Conservation (phyloP, 2,329 filamentous ascomycete species). For the Triangularia verruculosa region DNA sequence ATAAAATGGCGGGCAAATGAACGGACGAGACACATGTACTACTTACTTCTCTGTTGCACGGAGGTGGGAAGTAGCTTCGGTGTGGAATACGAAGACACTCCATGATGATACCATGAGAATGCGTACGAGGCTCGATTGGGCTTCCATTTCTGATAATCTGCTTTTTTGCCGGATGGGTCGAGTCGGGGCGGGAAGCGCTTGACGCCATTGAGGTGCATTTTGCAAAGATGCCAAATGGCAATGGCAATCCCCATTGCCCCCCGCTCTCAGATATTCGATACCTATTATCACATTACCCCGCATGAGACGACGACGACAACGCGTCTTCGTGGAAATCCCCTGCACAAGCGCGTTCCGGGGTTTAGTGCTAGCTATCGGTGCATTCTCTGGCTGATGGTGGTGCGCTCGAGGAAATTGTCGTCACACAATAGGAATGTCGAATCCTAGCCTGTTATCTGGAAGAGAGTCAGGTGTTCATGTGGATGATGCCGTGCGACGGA, state of each 20-base stretch:
- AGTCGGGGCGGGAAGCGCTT: neutral
- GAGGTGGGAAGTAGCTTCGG: neutral
- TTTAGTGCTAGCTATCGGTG: neutral
- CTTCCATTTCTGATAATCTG: no score
- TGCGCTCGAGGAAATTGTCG: neutral
- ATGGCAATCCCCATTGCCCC: neutral
- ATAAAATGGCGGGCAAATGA: neutral
- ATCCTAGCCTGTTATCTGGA: neutral
- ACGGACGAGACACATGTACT: no score
- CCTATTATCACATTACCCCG: neutral
- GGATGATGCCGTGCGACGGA: neutral
- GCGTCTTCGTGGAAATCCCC: neutral
- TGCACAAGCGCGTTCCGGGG: neutral
- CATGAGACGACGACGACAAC: neutral
- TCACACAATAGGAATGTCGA: neutral
- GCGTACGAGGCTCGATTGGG: neutral
- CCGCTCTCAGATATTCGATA: neutral
- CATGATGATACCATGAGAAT: neutral
- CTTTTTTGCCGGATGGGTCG: neutral
- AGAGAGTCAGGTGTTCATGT: slow-evolving; percentile 5
- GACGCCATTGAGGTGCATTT: slow-evolving; percentile 13
- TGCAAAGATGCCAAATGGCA: neutral
- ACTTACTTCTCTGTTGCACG: neutral
- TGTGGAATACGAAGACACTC: neutral
- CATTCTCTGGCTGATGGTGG: neutral